A percentile compares a stretch with the other conserved stretches of the same genome.
Conservation (phyloP, 2,329 filamentous ascomycete species). For the Colletotrichum abscissum region DNA sequence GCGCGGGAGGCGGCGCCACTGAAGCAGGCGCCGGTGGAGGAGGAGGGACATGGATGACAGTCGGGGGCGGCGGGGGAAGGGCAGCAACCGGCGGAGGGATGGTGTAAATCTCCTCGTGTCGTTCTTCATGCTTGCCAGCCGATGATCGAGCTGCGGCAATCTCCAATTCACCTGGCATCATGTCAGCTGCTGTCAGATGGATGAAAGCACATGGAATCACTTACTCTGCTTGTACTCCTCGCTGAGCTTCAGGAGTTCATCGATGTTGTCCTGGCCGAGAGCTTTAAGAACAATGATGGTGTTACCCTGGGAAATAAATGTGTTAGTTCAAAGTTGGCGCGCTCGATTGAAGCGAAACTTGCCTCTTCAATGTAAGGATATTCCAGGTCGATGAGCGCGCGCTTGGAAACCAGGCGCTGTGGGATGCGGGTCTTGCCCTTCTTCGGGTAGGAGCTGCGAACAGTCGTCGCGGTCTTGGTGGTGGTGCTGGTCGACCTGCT, state of each 20-base stretch:
- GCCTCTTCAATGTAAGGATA: slow-evolving; percentile 92
- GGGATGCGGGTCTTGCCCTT: slow-evolving; percentile 93
- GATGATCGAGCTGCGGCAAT: slow-evolving; percentile 58
- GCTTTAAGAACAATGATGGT: slow-evolving; percentile 86
- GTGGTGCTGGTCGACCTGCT: slow-evolving; percentile 54
- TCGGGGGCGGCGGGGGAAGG: slow-evolving; percentile 42
- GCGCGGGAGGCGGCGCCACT: slow-evolving; percentile 46
- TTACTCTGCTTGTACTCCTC: slow-evolving; percentile 77
- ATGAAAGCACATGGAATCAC: slow-evolving; percentile 34
- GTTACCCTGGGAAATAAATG: slow-evolving; percentile 67
- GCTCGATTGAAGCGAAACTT: slow-evolving; percentile 42
- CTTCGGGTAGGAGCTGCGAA: slow-evolving; percentile 76
- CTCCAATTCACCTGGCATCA: slow-evolving; percentile 54
- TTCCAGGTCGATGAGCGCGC: slow-evolving; percentile 83
- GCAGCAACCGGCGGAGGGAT: slow-evolving; percentile 39
- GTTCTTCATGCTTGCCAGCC: slow-evolving; percentile 61
- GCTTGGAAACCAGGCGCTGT: slow-evolving; percentile 80
- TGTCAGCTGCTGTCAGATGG: background rate
- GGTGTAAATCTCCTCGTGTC: slow-evolving; percentile 55
- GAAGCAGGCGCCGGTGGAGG: slow-evolving; percentile 12
- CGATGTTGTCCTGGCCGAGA: slow-evolving; percentile 89
- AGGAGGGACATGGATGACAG: slow-evolving; percentile 35
- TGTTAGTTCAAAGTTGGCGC: background rate
- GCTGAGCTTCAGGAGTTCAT: slow-evolving; percentile 86
- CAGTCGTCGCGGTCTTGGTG: slow-evolving; percentile 60